phyloP scores from a whole-genome alignment of 345 rosid genomes.

The Syzygium aqueum region DNA sequence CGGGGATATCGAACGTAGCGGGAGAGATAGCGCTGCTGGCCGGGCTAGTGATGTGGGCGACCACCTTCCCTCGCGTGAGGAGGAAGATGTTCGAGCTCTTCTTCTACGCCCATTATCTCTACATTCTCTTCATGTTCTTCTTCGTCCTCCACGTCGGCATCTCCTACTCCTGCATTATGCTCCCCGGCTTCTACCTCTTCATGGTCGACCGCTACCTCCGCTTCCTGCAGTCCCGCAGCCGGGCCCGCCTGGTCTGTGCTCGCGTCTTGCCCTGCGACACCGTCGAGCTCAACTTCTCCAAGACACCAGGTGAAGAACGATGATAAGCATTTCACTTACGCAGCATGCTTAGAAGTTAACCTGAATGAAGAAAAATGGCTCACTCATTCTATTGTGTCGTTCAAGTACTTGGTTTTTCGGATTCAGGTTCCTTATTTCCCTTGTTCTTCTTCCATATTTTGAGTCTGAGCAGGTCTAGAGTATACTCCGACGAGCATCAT shows the following conservation, averaged over 20 bases:
- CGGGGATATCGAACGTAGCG: conserved; percentile 41
- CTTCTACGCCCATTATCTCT: conserved; percentile 70
- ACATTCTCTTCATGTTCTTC: conserved; percentile 58
- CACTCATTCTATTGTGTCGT: not conserved
- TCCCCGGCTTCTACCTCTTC: conserved; percentile 82
- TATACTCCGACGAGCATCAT: conserved; percentile 63
- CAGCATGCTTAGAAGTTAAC: no score
- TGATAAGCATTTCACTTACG: no score
- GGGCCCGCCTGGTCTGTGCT: conserved; percentile 42
- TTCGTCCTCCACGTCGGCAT: conserved; percentile 59
- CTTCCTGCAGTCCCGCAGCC: conserved; percentile 56
- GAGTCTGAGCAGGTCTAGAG: conserved; percentile 31
- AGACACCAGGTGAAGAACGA: conserved; percentile 29
- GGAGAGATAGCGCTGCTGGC: conserved; percentile 58
- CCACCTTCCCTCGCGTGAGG: conserved; percentile 52
- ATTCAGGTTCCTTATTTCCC: not conserved
- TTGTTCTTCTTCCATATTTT: not conserved
- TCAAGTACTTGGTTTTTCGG: not conserved
- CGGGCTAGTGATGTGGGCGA: conserved; percentile 58
- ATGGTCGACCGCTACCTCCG: conserved; percentile 64
- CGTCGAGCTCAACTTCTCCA: conserved; percentile 66
- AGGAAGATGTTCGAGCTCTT: conserved; percentile 66
- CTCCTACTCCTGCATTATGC: conserved; percentile 36
- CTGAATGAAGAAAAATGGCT: no score
- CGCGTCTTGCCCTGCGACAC: conserved; percentile 54